Conservation (phyloP, 148 eudicot genomes). For the Camellia lanceoleosa region DNA sequence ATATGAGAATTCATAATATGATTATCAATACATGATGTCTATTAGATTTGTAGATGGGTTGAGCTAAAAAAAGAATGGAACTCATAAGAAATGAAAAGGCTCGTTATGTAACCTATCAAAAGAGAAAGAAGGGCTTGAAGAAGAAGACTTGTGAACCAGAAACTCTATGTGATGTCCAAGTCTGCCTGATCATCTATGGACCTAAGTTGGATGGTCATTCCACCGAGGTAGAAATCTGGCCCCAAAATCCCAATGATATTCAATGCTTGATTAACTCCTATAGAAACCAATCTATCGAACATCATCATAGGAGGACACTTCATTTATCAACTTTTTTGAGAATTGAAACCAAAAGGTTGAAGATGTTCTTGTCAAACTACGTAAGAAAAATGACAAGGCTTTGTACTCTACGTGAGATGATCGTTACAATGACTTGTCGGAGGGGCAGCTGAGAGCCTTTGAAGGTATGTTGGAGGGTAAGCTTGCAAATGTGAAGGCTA, state of each 20-base stretch:
- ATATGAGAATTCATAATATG: too few species aligned
- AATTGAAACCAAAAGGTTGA: constrained; percentile 12
- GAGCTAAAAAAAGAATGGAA: constrained; percentile 38
- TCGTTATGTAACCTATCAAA: constrained; percentile 28
- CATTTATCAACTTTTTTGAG: constrained; percentile 3
- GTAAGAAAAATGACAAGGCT: constrained; percentile 12
- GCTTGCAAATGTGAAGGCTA: background rate
- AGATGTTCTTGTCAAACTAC: constrained; percentile 7
- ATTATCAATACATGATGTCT: too few species aligned
- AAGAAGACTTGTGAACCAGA: constrained; percentile 40
- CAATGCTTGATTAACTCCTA: constrained; percentile 9
- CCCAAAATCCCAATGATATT: constrained; percentile 8
- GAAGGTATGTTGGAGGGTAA: background rate
- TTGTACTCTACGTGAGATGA: constrained; percentile 20
- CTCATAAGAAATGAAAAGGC: constrained; percentile 30
- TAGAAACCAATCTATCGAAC: constrained; percentile 2
- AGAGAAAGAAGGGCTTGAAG: constrained; percentile 37
- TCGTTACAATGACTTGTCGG: background rate
- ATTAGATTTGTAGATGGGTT: constrained; percentile 30
- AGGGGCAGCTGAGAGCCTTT: constrained; percentile 3
- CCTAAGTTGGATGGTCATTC: constrained; percentile 13
- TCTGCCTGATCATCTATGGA: constrained; percentile 36
- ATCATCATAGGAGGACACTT: background rate
- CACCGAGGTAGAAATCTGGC: constrained; percentile 28
- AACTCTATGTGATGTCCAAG: constrained; percentile 36